Evolutionary conservation across 2,329 filamentous ascomycete species (phyloP).

Genomic region (Penicillium sp.): DNA sequence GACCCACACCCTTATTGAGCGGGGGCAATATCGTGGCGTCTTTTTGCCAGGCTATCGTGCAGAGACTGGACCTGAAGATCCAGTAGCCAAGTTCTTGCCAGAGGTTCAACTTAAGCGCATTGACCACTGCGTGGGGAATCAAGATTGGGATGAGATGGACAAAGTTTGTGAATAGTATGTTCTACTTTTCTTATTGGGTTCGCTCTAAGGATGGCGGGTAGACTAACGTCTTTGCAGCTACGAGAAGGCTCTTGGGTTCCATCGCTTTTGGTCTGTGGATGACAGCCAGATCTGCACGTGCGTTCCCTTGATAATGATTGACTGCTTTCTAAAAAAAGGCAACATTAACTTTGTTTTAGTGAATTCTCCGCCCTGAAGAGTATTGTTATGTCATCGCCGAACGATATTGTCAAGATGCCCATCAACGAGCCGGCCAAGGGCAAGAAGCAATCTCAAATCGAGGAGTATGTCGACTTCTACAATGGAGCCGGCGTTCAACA

Average conservation of each 20-base stretch:
- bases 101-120: conserved; percentile 71
- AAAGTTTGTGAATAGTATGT: conserved; percentile 62
- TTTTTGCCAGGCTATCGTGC: conserved; percentile 84
- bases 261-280: conserved; percentile 97
- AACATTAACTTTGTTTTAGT: conserved; percentile 23
- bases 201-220: background rate
- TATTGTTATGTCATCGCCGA: conserved; percentile 86
- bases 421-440: conserved; percentile 94
- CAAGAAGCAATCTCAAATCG: conserved; percentile 91
- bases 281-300: conserved; percentile 83
- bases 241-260: conserved; percentile 86
- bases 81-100: conserved; percentile 59
- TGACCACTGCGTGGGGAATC: conserved; percentile 97
- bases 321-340: background rate
- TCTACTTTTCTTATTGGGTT: background rate
- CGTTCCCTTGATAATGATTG: conserved; percentile 19
- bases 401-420: conserved; percentile 93
- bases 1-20: conserved; percentile 86
- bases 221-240: conserved; percentile 59
- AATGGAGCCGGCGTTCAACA: conserved; percentile 89
- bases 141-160: conserved; percentile 90
- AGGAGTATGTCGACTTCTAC: conserved; percentile 92
- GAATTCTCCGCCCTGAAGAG: conserved; percentile 87
- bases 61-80: conserved; percentile 52
- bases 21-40: conserved; percentile 68